phyloP scores from a whole-genome alignment of 345 rosid genomes.

The Eutrema yunnanense region DNA sequence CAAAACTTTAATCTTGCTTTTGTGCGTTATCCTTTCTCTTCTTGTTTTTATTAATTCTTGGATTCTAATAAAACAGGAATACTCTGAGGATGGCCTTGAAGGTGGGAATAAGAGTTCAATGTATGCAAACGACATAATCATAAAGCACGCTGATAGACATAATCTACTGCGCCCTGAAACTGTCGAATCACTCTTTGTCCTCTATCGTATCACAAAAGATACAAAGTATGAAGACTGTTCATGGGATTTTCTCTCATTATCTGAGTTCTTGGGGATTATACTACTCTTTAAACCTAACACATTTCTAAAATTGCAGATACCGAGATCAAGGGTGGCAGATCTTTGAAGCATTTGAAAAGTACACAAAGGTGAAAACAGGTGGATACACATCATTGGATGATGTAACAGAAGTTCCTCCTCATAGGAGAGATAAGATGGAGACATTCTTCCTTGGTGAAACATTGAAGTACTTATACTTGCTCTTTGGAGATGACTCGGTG shows the following conservation, averaged over 20 bases:
- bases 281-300: neutral
- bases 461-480: constrained; percentile 80
- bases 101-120: constrained; percentile 85
- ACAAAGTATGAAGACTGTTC: constrained; percentile 47
- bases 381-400: constrained; percentile 83
- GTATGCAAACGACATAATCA: constrained; percentile 76
- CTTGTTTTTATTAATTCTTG: constrained; percentile 11
- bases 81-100: constrained; percentile 69
- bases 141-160: constrained; percentile 81
- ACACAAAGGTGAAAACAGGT: constrained; percentile 73
- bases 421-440: constrained; percentile 86
- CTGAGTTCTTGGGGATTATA: neutral
- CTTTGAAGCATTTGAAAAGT: constrained; percentile 84
- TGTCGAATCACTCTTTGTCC: constrained; percentile 85
- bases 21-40: neutral
- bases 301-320: constrained; percentile 44
- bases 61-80: constrained; percentile 50
- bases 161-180: constrained; percentile 96
- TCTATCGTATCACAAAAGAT: constrained; percentile 80
- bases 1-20: neutral
- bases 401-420: constrained; percentile 81
- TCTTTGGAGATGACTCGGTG: constrained; percentile 68
- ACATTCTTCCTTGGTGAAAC: constrained; percentile 93
- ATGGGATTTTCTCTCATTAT: constrained; percentile 1
- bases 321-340: constrained; percentile 98